A percentile compares a stretch with the other conserved stretches of the same genome.
Evolutionary conservation across 2,329 filamentous ascomycete species (phyloP).

Genomic region (Furcasterigmium furcatum): DNA sequence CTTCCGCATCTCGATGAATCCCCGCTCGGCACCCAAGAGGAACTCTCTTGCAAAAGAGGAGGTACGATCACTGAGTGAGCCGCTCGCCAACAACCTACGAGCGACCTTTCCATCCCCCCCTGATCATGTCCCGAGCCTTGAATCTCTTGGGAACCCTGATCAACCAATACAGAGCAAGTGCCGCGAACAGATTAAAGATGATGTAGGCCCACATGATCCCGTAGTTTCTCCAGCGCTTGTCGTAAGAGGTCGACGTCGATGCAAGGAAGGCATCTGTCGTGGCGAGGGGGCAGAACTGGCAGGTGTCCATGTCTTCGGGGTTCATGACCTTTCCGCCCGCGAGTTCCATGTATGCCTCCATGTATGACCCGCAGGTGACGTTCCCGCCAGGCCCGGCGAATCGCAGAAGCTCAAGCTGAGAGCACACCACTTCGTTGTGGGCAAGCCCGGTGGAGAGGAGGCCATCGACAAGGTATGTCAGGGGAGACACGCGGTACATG

Average conservation of each 20-base stretch:
- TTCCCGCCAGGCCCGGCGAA: conserved; percentile 49
- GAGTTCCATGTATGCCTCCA: conserved; percentile 35
- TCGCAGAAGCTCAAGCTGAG: conserved; percentile 41
- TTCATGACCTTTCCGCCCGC: conserved; percentile 47
- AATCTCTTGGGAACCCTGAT: conserved; percentile 24
- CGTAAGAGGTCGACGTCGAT: conserved; percentile 38
- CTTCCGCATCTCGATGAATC: too few species aligned
- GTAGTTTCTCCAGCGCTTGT: conserved; percentile 51
- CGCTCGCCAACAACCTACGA: too few species aligned
- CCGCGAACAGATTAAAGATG: conserved; percentile 45
- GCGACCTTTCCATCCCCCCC: too few species aligned
- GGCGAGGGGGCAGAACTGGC: conserved; percentile 37
- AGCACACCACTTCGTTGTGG: conserved; percentile 16
- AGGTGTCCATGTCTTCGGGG: conserved; percentile 33
- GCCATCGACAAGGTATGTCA: conserved; percentile 65
- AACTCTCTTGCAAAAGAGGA: too few species aligned
- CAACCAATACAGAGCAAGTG: conserved; percentile 45
- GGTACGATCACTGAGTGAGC: too few species aligned
- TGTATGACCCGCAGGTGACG: conserved; percentile 48
- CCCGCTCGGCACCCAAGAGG: too few species aligned
- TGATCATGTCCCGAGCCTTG: too few species aligned
- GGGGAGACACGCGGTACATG: conserved; percentile 66
- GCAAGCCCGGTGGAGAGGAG: conserved; percentile 39
- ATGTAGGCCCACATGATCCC: conserved; percentile 52
- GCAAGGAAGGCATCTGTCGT: conserved; percentile 34